Conservation (phyloP, 495 filamentous ascomycete species). For the Amniculicola lignicola region DNA sequence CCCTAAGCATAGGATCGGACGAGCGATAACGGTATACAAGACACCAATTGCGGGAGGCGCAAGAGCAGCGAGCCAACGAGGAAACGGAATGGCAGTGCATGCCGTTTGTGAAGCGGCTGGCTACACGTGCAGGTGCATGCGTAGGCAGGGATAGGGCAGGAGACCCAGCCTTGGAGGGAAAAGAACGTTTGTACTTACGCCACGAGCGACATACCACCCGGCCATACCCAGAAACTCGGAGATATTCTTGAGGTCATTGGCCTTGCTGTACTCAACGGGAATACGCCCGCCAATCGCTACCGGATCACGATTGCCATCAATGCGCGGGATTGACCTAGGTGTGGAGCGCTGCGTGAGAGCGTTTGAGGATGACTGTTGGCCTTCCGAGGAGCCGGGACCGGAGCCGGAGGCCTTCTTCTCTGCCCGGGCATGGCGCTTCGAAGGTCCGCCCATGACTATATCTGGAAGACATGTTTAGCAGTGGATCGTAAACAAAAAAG, state of each 20-base stretch:
- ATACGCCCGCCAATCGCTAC: background rate
- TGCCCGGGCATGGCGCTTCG: slow-evolving; percentile 32
- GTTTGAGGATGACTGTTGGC: slow-evolving; percentile 13
- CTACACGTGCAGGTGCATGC: background rate
- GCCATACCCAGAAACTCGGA: slow-evolving; percentile 35
- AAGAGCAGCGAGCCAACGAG: no score
- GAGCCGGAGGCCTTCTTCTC: slow-evolving; percentile 22
- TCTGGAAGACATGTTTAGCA: slow-evolving; percentile 22
- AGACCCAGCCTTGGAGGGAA: background rate
- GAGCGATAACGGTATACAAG: no score
- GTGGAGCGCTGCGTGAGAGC: slow-evolving; percentile 18
- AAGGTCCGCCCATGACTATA: slow-evolving; percentile 39
- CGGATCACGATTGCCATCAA: slow-evolving; percentile 40
- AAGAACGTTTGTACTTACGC: slow-evolving; percentile 32
- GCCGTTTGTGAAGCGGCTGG: no score
- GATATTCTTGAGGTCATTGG: slow-evolving; percentile 29
- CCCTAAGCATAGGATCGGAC: no score
- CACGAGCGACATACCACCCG: slow-evolving; percentile 37
- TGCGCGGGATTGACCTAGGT: slow-evolving; percentile 24
- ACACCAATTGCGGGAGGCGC: no score
- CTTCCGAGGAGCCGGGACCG: background rate
- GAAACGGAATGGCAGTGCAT: no score
- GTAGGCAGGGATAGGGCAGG: background rate
- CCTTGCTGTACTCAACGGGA: slow-evolving; percentile 12
- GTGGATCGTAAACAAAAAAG: no score